Evolutionary conservation across 2,329 filamentous ascomycete species (phyloP).

Genomic region (Venturia carpophila): DNA sequence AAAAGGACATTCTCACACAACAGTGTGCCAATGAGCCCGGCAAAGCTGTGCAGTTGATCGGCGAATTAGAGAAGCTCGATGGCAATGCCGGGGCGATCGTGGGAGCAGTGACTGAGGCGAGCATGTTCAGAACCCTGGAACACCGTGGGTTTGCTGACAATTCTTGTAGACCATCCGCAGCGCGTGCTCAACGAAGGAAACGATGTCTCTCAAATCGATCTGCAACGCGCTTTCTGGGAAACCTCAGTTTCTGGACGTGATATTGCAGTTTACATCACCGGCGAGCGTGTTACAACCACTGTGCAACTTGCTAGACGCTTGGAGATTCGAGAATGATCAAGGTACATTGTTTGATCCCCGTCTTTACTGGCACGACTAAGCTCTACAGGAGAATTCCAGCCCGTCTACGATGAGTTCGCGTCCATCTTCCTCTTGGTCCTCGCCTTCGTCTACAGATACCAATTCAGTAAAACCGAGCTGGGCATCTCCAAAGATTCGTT

Average conservation of each 20-base stretch:
- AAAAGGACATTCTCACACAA: constrained; percentile 68
- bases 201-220: constrained; percentile 68
- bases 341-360: constrained; percentile 28
- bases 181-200: constrained; percentile 65
- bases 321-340: constrained; percentile 76
- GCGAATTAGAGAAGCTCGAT: constrained; percentile 80
- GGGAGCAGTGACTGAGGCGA: constrained; percentile 50
- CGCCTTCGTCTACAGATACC: constrained; percentile 68
- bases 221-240: constrained; percentile 67
- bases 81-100: constrained; percentile 85
- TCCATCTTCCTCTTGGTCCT: constrained; percentile 65
- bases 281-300: constrained; percentile 63
- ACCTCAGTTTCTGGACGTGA: constrained; percentile 62
- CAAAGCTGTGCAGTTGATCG: constrained; percentile 65
- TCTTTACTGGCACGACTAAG: constrained; percentile 21
- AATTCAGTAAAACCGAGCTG: constrained; percentile 56
- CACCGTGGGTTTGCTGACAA: constrained; percentile 16
- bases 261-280: constrained; percentile 67
- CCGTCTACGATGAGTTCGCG: constrained; percentile 79
- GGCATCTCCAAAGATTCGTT: constrained; percentile 59
- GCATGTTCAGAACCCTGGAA: constrained; percentile 11
- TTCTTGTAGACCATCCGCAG: constrained; percentile 53
- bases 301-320: constrained; percentile 67
- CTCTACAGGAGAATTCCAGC: constrained; percentile 62
- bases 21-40: constrained; percentile 72